phyloP scores from a whole-genome alignment of 1,284 basidiomycete species.

The Cystobasidium sp. region DNA sequence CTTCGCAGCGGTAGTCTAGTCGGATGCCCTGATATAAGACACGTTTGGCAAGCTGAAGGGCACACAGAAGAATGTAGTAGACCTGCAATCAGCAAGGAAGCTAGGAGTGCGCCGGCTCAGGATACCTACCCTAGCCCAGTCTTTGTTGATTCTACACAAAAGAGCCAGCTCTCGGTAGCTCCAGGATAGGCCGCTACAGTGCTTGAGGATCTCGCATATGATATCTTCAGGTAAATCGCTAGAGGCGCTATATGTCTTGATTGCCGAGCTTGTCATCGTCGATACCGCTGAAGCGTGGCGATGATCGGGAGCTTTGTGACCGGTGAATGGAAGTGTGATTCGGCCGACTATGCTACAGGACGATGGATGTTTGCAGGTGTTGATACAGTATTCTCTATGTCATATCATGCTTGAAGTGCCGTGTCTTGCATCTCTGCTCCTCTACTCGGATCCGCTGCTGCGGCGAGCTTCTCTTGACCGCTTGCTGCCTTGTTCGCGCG shows the following conservation, averaged over 20 bases:
- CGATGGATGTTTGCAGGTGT: background rate
- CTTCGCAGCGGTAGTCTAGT: constrained; percentile 34
- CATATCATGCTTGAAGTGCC: background rate
- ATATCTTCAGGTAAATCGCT: constrained; percentile 34
- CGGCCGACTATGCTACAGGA: background rate
- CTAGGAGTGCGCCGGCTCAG: background rate
- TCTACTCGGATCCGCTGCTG: background rate
- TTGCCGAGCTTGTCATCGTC: background rate
- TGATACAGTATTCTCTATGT: background rate
- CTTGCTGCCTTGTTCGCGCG: background rate
- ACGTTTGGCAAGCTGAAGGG: constrained; percentile 9
- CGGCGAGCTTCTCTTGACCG: background rate
- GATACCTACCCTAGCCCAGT: constrained; percentile 23
- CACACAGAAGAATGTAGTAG: background rate
- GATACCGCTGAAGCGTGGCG: background rate
- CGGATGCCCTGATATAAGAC: constrained; percentile 27
- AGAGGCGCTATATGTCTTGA: background rate
- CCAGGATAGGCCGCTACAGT: constrained; percentile 31
- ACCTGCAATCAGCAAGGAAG: background rate
- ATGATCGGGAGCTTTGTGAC: background rate
- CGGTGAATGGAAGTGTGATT: background rate
- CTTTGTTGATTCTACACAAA: constrained; percentile 13
- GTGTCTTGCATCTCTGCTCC: background rate
- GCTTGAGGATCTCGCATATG: constrained; percentile 37
- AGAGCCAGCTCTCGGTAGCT: constrained; percentile 32